Evolutionary conservation across 208 protist species (phyloP).

Genomic region (Zelonia costaricensis): DNA sequence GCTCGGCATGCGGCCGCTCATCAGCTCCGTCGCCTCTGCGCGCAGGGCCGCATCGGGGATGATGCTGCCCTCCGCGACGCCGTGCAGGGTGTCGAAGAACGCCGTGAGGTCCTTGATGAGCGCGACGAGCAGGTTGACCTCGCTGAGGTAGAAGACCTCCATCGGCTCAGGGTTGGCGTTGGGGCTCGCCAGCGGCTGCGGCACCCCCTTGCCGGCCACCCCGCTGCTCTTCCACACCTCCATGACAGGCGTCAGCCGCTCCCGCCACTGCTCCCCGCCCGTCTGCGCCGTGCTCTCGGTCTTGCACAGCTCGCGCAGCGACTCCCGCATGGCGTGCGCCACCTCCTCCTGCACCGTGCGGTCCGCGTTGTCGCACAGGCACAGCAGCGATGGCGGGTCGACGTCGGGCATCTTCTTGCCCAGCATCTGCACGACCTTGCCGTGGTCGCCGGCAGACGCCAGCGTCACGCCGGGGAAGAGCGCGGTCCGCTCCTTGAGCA

Average conservation of each 20-base stretch:
- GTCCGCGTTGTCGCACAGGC: conserved; percentile 94
- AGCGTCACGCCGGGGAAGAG: conserved; percentile 59
- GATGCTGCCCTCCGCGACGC: conserved; percentile 82
- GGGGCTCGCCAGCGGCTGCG: conserved; percentile 14
- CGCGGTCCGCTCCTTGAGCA: conserved; percentile 33
- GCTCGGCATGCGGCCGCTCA: conserved; percentile 78
- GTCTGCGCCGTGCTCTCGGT: conserved; percentile 15
- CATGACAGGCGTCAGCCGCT: conserved; percentile 81
- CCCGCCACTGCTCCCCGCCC: conserved; percentile 63
- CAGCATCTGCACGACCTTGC: conserved; percentile 55
- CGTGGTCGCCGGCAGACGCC: conserved; percentile 54
- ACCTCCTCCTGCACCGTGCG: conserved; percentile 84
- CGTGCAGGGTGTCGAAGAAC: conserved; percentile 61
- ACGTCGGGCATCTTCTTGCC: conserved; percentile 65
- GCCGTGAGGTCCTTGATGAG: conserved; percentile 71
- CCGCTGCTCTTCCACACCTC: conserved; percentile 80
- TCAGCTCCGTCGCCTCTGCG: conserved; percentile 75
- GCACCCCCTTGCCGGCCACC: conserved; percentile 7
- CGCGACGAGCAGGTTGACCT: conserved; percentile 62
- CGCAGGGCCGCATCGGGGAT: conserved; percentile 70
- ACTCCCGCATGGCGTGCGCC: conserved; percentile 49
- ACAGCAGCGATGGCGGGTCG: conserved; percentile 80
- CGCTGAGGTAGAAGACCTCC: conserved; percentile 92
- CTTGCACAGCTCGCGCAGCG: conserved; percentile 78
- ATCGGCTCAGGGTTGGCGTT: conserved; percentile 69